A percentile compares a stretch with the other conserved stretches of the same genome.
Evolutionary conservation across 768 basidiomycete genomes (phyloP).

Genomic region (Pleurotus cornucopiae): DNA sequence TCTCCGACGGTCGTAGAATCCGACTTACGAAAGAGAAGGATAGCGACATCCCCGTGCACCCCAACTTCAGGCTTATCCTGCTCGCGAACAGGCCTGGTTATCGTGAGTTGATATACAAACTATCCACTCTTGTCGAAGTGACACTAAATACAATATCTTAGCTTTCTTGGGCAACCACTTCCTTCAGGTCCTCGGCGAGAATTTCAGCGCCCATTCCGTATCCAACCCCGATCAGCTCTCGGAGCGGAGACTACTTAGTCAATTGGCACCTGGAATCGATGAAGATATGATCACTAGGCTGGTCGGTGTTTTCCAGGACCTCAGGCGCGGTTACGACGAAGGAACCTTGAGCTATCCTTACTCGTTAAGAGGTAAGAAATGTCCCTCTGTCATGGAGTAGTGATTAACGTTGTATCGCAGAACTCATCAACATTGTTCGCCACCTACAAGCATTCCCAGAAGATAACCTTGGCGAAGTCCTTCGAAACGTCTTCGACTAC

Average conservation of each 20-base stretch:
- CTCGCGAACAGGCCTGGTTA: constrained; percentile 69
- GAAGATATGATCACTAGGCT: constrained; percentile 51
- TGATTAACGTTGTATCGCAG: constrained; percentile 22
- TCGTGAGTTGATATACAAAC: constrained; percentile 34
- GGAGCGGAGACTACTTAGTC: constrained; percentile 54
- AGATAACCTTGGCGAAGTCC: constrained; percentile 52
- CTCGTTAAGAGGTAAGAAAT: constrained; percentile 52
- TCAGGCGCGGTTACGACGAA: constrained; percentile 52
- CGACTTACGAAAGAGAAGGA: constrained; percentile 39
- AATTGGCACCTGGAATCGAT: constrained; percentile 58
- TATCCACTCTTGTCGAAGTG: background rate
- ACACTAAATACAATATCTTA: constrained; percentile 17
- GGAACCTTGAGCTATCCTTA: constrained; percentile 64
- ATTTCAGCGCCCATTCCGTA: constrained; percentile 63
- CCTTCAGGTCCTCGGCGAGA: constrained; percentile 66
- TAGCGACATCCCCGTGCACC: constrained; percentile 57
- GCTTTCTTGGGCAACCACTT: constrained; percentile 75
- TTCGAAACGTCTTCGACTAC: constrained; percentile 69
- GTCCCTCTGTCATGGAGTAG: background rate
- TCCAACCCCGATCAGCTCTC: constrained; percentile 65
- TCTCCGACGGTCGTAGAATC: constrained; percentile 61
- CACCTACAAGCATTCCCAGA: constrained; percentile 60
- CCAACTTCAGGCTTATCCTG: constrained; percentile 58
- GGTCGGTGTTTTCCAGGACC: constrained; percentile 61
- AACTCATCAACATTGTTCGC: constrained; percentile 61